Percentiles rank a stretch among this genome's conserved stretches.
Conservation (phyloP, 768 basidiomycete genomes). For the Russula foetens region DNA sequence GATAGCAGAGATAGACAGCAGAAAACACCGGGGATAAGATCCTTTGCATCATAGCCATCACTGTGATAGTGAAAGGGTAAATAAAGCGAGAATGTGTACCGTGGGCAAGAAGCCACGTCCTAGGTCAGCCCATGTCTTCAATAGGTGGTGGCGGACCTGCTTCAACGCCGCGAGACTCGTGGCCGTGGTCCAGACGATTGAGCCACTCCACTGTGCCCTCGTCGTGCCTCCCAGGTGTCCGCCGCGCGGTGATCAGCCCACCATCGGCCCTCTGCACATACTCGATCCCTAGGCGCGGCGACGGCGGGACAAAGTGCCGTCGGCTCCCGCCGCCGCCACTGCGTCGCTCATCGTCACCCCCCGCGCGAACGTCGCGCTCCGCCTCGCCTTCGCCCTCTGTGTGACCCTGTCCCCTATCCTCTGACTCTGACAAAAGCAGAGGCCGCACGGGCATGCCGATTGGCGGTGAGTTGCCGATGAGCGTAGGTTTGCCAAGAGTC, state of each 20-base stretch:
- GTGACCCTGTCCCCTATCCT: not conserved
- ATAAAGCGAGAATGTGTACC: no score
- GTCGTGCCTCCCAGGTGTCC: not conserved
- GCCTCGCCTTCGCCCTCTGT: not conserved
- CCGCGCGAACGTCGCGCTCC: not conserved
- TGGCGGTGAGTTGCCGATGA: no score
- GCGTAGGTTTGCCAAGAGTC: not conserved
- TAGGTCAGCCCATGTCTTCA: not conserved
- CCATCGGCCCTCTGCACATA: conserved; percentile 4
- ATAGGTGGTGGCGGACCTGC: not conserved
- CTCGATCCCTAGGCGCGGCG: conserved; percentile 7
- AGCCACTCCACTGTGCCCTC: conserved; percentile 3
- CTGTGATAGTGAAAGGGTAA: not conserved
- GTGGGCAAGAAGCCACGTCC: no score
- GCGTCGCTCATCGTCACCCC: not conserved
- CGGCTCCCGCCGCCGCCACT: not conserved
- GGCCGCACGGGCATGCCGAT: not conserved
- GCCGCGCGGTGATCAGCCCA: conserved; percentile 6
- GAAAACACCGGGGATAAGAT: not conserved
- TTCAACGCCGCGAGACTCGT: not conserved
- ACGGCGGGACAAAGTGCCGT: conserved; percentile 5
- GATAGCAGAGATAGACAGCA: conserved; percentile 4
- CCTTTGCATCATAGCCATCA: not conserved
- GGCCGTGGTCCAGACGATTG: not conserved
- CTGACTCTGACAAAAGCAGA: not conserved